phyloP scores from a whole-genome alignment of 257 asterid species.

The Echites panduratus region DNA sequence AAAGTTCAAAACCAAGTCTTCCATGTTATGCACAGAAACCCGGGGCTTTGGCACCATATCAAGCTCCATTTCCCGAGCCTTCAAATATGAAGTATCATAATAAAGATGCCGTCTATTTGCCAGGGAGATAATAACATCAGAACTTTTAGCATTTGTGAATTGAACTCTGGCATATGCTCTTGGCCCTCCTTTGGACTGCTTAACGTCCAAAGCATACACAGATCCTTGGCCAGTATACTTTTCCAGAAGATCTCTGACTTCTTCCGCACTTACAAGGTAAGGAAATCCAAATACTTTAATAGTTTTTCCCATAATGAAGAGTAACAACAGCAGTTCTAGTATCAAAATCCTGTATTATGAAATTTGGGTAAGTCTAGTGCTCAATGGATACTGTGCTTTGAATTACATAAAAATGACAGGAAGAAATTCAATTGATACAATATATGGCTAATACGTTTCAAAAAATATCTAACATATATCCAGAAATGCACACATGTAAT shows the following conservation, averaged over 20 bases:
- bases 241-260: constrained; percentile 37
- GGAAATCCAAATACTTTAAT: constrained; percentile 53
- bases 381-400: background rate
- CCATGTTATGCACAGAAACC: constrained; percentile 30
- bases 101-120: constrained; percentile 29
- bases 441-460: background rate
- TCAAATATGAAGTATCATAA: constrained; percentile 53
- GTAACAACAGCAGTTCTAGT: background rate
- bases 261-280: constrained; percentile 30
- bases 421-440: no score
- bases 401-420: no score
- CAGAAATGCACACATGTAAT: background rate
- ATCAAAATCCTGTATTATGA: constrained; percentile 4
- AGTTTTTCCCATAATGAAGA: constrained; percentile 28
- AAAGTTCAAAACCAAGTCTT: constrained; percentile 35
- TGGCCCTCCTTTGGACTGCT: constrained; percentile 28
- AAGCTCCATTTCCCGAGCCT: constrained; percentile 33
- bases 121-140: constrained; percentile 51
- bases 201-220: constrained; percentile 56
- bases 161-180: constrained; percentile 73
- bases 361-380: background rate
- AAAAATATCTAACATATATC: background rate
- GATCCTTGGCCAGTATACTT: constrained; percentile 35
- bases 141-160: constrained; percentile 27
- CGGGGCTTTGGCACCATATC: constrained; percentile 34